A percentile compares a stretch with the other conserved stretches of the same genome.
Conservation (phyloP, 306 rosid species). For the Quercus bicolor region DNA sequence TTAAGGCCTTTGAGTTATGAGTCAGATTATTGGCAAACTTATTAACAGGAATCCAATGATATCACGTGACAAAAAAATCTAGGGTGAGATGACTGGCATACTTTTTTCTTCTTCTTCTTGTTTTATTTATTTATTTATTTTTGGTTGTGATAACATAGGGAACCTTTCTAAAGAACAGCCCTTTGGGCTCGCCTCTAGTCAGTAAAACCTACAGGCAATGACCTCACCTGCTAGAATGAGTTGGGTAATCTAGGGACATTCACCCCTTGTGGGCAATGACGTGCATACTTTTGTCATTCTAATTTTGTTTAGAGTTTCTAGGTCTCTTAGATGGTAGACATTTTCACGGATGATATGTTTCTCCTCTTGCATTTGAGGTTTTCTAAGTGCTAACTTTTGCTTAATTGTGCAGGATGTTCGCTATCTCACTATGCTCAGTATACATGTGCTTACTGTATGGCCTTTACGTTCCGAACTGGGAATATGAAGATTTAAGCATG, state of each 20-base stretch:
- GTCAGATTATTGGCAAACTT: background rate
- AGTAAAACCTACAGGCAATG: no score
- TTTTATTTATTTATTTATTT: no score
- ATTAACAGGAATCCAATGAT: background rate
- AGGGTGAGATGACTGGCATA: conserved; percentile 2
- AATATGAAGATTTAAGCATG: conserved; percentile 22
- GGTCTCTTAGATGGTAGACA: background rate
- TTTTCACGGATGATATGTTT: background rate
- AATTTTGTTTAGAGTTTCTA: background rate
- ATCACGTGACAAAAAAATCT: background rate
- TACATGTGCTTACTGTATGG: conserved; percentile 58
- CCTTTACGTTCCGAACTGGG: conserved; percentile 69
- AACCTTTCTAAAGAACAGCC: no score
- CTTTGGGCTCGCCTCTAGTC: no score
- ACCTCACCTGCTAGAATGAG: no score
- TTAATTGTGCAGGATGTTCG: conserved; percentile 53
- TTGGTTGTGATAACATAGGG: no score
- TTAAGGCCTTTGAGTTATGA: background rate
- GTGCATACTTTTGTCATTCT: background rate
- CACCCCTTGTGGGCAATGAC: background rate
- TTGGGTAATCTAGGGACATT: no score
- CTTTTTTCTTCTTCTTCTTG: background rate
- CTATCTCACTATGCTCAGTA: conserved; percentile 49
- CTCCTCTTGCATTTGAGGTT: conserved; percentile 12
- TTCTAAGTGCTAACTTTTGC: conserved; percentile 22